Evolutionary conservation across 2,329 filamentous ascomycete genomes (phyloP).

Genomic region (Pestalotiopsis sp.): DNA sequence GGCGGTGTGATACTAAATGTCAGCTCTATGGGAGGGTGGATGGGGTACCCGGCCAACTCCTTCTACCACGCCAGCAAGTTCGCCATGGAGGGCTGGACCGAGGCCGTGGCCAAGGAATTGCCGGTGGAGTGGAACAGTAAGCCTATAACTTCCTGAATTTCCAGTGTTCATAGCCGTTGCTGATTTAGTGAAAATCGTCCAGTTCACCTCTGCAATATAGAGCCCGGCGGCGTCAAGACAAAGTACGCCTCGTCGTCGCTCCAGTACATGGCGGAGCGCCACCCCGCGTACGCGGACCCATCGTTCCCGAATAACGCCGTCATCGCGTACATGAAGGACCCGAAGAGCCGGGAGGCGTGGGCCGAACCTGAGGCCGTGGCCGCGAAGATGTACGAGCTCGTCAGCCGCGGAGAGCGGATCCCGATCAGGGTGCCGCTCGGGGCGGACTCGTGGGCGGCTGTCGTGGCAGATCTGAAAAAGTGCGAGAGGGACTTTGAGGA

Average conservation of each 20-base stretch:
- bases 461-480: slow-evolving; percentile 33
- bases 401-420: slow-evolving; percentile 34
- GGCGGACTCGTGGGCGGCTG: slow-evolving; percentile 36
- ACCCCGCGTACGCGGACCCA: slow-evolving; percentile 40
- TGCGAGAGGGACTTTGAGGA: slow-evolving; percentile 36
- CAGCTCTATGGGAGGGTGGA: slow-evolving; percentile 52
- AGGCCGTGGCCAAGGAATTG: slow-evolving; percentile 22
- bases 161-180: not conserved
- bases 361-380: slow-evolving; percentile 37
- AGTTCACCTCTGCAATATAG: slow-evolving; percentile 44
- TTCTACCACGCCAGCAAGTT: slow-evolving; percentile 27
- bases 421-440: slow-evolving; percentile 46
- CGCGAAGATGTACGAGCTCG: slow-evolving; percentile 37
- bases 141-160: not conserved
- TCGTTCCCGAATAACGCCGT: slow-evolving; percentile 27
- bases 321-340: slow-evolving; percentile 28
- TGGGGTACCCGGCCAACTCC: slow-evolving; percentile 26
- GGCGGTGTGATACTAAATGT: slow-evolving; percentile 59
- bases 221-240: slow-evolving; percentile 43
- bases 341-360: slow-evolving; percentile 29
- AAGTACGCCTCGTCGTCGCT: slow-evolving; percentile 33
- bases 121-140: slow-evolving; percentile 24
- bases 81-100: slow-evolving; percentile 23
- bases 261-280: slow-evolving; percentile 35
- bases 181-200: not conserved